Base-by-base conservation (phyloP, 768 basidiomycete genomes). In the Tephrocybe sp. region DNA sequence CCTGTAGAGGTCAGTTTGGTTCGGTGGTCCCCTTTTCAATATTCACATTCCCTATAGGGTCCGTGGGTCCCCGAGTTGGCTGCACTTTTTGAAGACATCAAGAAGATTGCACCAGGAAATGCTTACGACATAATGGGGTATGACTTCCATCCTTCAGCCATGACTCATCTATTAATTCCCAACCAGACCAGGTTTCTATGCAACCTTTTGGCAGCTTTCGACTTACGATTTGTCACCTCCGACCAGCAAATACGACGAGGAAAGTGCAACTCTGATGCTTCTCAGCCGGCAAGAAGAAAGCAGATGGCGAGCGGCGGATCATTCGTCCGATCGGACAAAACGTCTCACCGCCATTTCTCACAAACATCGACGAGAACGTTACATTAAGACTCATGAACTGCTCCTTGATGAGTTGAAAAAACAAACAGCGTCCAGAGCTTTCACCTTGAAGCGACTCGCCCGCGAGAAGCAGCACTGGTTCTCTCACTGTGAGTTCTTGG, bases 121-220 rank as follows among this genome's bases (percentile, higher is more conserved):
- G 80, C 79, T 8, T 76, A 72, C 48, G 80, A 86, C 32, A 68
- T 84, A 35, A 82, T 95, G 58, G 87, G 89, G 87, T 94, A 66
- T 48, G 87, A 17, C 31, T 16, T 31, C 42, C 9, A 7, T 50
- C 26, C 42, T 46, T 34, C 35, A 22, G 16, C 10, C 12, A 46
- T 46, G 13, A 19, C 45, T 49, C 33, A 46, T 50, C 48, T 16
- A 46, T 58, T 19, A 43, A 56, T 48, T 46, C 11, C 48, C 39
- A 14, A 45, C 22, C 57, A 97, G 96, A 3, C 86, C 93, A 23
- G 89, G 85, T 2, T 98, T 99, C 71, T 98, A 94, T 62, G 69
- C 91, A 40, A 93, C 95, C 2, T 99, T 98, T 71, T 99, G 97
- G 97, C 95, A 98, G 65, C 69, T 98, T 45, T 88, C 92, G 0